phyloP scores from a whole-genome alignment of 2,329 filamentous ascomycete species.

The Fusarium musae region DNA sequence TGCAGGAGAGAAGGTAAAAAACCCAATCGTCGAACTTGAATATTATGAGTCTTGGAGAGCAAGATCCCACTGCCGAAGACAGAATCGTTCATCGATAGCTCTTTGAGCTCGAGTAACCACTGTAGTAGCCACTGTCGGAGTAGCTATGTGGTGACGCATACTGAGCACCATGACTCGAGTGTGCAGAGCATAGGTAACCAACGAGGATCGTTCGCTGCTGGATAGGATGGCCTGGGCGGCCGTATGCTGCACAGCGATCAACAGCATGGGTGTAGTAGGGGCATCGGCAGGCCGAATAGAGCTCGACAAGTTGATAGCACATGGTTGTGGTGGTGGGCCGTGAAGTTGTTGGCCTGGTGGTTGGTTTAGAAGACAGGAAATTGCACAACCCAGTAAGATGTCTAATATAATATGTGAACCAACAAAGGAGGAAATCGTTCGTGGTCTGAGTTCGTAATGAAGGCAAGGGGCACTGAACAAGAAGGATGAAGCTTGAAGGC shows the following conservation, averaged over 20 bases:
- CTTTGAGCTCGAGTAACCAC: constrained; percentile 58
- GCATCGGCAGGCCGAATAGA: constrained; percentile 87
- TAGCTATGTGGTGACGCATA: constrained; percentile 56
- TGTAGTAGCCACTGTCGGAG: constrained; percentile 67
- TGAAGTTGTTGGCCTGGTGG: constrained; percentile 30
- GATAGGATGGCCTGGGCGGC: constrained; percentile 76
- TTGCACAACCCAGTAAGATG: constrained; percentile 6
- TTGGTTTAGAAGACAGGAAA: constrained; percentile 15
- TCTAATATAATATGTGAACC: constrained; percentile 1
- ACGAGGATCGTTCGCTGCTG: constrained; percentile 83
- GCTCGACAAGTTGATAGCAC: constrained; percentile 89
- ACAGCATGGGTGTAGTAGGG: constrained; percentile 89
- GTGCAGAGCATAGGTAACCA: constrained; percentile 75
- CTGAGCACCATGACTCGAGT: constrained; percentile 51
- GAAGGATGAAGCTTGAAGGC: constrained; percentile 15
- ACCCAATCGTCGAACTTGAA: constrained; percentile 61
- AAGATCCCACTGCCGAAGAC: constrained; percentile 63
- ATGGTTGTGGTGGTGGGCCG: constrained; percentile 60
- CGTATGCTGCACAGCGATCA: constrained; percentile 82
- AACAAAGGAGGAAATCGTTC: constrained; percentile 10
- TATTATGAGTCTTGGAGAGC: constrained; percentile 52
- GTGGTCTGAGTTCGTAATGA: constrained; percentile 1
- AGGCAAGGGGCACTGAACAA: constrained; percentile 3
- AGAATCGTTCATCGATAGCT: constrained; percentile 63
- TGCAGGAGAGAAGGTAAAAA: constrained; percentile 59